Percentiles rank a stretch among this genome's conserved stretches.
phyloP scores from a whole-genome alignment of 495 filamentous ascomycete genomes.

The Penicillium simplicissimum region DNA sequence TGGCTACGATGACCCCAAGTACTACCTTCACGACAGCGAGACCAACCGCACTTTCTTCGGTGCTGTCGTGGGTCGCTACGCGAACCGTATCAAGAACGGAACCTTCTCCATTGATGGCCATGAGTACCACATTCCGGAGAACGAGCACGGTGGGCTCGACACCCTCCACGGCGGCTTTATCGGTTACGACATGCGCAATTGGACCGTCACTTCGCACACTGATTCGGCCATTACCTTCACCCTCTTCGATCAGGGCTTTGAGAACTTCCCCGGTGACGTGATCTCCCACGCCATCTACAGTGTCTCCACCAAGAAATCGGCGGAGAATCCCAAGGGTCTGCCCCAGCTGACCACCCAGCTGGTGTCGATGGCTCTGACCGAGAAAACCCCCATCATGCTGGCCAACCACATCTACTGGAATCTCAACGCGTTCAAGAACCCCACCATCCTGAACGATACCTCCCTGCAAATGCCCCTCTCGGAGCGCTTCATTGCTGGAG shows the following conservation, averaged over 20 bases:
- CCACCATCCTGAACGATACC: slow-evolving; percentile 68
- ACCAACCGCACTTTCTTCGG: slow-evolving; percentile 73
- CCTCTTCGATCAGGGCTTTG: slow-evolving; percentile 68
- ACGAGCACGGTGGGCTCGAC: slow-evolving; percentile 69
- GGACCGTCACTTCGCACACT: slow-evolving; percentile 69
- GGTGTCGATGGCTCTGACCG: slow-evolving; percentile 69
- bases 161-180: slow-evolving; percentile 81
- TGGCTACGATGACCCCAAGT: slow-evolving; percentile 75
- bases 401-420: slow-evolving; percentile 87
- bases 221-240: slow-evolving; percentile 74
- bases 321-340: slow-evolving; percentile 42
- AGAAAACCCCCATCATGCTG: slow-evolving; percentile 82
- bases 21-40: slow-evolving; percentile 67
- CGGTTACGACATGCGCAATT: slow-evolving; percentile 82
- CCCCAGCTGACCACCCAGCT: slow-evolving; percentile 50
- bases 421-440: slow-evolving; percentile 74
- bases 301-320: slow-evolving; percentile 39
- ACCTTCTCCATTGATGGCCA: slow-evolving; percentile 70
- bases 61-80: slow-evolving; percentile 76
- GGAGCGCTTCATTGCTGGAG: slow-evolving; percentile 67
- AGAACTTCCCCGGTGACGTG: slow-evolving; percentile 81
- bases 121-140: slow-evolving; percentile 64
- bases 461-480: slow-evolving; percentile 71
- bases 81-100: slow-evolving; percentile 85
- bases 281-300: slow-evolving; percentile 77